phyloP scores from a whole-genome alignment of 2,329 filamentous ascomycete genomes.

The Lachnellula cervina region DNA sequence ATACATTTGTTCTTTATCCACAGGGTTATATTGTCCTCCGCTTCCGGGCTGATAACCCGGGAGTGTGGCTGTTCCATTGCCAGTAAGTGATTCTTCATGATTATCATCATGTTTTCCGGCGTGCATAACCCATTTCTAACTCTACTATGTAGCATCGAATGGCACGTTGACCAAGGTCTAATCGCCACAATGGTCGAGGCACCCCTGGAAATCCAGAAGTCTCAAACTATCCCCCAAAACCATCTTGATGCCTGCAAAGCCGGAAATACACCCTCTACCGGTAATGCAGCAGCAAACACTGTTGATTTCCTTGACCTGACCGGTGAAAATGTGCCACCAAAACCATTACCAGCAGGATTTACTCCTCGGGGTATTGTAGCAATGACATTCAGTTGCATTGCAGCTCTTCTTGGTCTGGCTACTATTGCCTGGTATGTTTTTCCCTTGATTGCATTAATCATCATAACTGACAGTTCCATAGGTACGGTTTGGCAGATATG shows the following conservation, averaged over 20 bases:
- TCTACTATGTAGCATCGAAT: conserved; percentile 63
- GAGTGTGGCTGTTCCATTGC: conserved; percentile 72
- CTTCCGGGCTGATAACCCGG: conserved; percentile 64
- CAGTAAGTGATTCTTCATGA: conserved; percentile 38
- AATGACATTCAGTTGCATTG: conserved; percentile 26
- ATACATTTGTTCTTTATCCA: conserved; percentile 61
- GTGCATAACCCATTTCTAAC: neutral
- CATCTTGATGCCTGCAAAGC: conserved; percentile 55
- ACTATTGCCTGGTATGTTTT: conserved; percentile 26
- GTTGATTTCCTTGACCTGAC: conserved; percentile 56
- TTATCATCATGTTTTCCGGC: too few relatives aligned
- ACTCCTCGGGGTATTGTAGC: conserved; percentile 30
- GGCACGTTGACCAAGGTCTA: conserved; percentile 66
- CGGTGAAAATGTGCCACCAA: conserved; percentile 38
- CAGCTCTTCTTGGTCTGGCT: conserved; percentile 27
- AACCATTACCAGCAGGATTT: conserved; percentile 27
- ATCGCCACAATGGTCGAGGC: conserved; percentile 50
- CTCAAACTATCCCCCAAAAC: conserved; percentile 52
- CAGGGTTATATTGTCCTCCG: conserved; percentile 64
- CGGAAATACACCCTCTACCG: conserved; percentile 45
- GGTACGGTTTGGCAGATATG: conserved; percentile 31
- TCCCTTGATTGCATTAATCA: neutral
- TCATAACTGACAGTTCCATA: conserved; percentile 6
- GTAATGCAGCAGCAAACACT: conserved; percentile 74
- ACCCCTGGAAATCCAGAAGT: conserved; percentile 28